These are phyloP conservation scores for Atkinsonella texensis DNA, from an alignment of 2,329 filamentous ascomycete genomes.

Conservation along the genomic window DNA sequence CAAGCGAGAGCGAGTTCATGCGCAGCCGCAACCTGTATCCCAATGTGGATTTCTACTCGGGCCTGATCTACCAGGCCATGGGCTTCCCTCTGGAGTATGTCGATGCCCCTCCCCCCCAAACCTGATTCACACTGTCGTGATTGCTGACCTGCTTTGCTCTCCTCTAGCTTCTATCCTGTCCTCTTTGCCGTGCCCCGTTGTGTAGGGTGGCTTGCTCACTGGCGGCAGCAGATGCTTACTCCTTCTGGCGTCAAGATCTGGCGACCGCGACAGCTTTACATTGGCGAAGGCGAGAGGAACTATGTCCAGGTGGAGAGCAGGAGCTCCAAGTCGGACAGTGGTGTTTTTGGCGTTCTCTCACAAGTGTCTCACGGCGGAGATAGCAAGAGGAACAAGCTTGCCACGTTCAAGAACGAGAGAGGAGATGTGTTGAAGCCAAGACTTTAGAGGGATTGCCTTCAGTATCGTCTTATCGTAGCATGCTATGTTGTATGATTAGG, in stretches of 20 bases:
- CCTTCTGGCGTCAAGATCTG: constrained; percentile 37
- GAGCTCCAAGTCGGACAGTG: constrained; percentile 17
- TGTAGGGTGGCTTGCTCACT: constrained; percentile 39
- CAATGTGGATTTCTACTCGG: constrained; percentile 41
- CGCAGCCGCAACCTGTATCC: constrained; percentile 35
- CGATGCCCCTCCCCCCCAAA: no score
- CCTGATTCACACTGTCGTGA: no score
- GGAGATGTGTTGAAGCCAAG: constrained; percentile 18
- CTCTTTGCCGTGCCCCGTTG: constrained; percentile 38
- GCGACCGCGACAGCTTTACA: constrained; percentile 35
- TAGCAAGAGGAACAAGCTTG: constrained; percentile 28
- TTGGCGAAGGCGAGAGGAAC: constrained; percentile 30
- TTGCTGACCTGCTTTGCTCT: not conserved
- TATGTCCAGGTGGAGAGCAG: constrained; percentile 29
- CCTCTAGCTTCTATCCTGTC: constrained; percentile 32
- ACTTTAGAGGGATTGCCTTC: constrained; percentile 4
- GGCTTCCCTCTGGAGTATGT: constrained; percentile 35
- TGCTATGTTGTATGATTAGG: not conserved
- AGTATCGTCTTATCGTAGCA: not conserved
- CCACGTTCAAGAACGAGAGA: constrained; percentile 26
- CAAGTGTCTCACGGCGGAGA: constrained; percentile 28
- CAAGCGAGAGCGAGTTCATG: constrained; percentile 35
- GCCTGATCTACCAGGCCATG: constrained; percentile 40
- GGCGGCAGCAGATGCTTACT: constrained; percentile 37
- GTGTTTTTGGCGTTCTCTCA: constrained; percentile 23